A percentile compares a stretch with the other conserved stretches of the same genome.
phyloP scores from a whole-genome alignment of 2,329 filamentous ascomycete genomes.

The Tolypocladium endophyticum region DNA sequence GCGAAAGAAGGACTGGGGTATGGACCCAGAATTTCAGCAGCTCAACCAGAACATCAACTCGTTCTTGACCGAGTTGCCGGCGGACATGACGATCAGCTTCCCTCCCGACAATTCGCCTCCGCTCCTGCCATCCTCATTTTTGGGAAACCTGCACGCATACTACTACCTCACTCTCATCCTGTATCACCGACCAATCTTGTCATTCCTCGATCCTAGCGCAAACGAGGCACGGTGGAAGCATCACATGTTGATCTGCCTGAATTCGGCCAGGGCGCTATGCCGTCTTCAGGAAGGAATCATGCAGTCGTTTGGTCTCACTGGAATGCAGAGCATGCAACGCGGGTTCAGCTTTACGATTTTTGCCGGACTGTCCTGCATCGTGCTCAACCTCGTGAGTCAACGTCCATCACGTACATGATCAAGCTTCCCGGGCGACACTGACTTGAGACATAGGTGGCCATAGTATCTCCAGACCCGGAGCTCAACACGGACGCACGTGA shows the following conservation, averaged over 20 bases:
- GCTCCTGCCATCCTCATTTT: slow-evolving; percentile 76
- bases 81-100: slow-evolving; percentile 68
- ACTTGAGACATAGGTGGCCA: slow-evolving; percentile 55
- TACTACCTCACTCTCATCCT: slow-evolving; percentile 79
- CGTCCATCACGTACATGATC: slow-evolving; percentile 1
- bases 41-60: slow-evolving; percentile 67
- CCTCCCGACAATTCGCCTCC: slow-evolving; percentile 69
- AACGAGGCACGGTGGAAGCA: slow-evolving; percentile 72
- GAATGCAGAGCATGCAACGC: slow-evolving; percentile 82
- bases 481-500: slow-evolving; percentile 75
- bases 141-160: slow-evolving; percentile 84
- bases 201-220: slow-evolving; percentile 61
- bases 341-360: slow-evolving; percentile 97
- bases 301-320: slow-evolving; percentile 64
- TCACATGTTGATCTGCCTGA: slow-evolving; percentile 79
- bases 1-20: slow-evolving; percentile 74
- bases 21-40: slow-evolving; percentile 72
- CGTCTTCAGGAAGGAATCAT: slow-evolving; percentile 77
- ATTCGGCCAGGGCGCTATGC: slow-evolving; percentile 75
- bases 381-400: slow-evolving; percentile 77
- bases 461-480: slow-evolving; percentile 86
- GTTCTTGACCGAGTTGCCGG: slow-evolving; percentile 68
- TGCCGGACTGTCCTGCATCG: slow-evolving; percentile 78
- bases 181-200: slow-evolving; percentile 77
- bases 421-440: slow-evolving; percentile 4